Base-by-base conservation (phyloP, 441 rosid genomes). In the Breynia disticha region DNA sequence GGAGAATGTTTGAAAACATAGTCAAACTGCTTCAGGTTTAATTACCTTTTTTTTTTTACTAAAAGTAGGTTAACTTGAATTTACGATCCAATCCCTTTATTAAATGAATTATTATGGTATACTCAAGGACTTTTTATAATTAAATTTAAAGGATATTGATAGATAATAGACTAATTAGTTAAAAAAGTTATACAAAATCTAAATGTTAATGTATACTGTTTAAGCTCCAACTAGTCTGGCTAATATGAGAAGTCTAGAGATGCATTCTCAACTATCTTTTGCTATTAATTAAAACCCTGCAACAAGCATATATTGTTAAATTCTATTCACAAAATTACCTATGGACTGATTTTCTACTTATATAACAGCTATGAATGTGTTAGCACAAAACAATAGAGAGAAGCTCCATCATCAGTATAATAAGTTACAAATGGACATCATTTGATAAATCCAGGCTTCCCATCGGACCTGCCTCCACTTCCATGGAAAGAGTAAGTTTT, bases 371-470 rank as follows among this genome's bases (percentile, higher is more conserved):
- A 52, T 39, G 38, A 38, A 37, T 45, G 19, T 43, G 51, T 42
- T 12, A 54, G 10, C 11, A 39, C 19, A 63, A 41, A 16, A 6
- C n/a, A 56, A 7, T 39, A 13, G 21, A 2, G 43, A 21, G 22
- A 39, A 15, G 47, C 54, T 62, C 64, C 63, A 49, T 48, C 63
- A 32, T 9, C 50, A 18, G 6, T 48, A 57, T 10, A 8, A 15
- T 71, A 48, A 50, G 53, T 72, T 62, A 72, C 71, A 62, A 52
- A 58, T 60, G 68, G 58, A 67, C 66, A 67, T 72, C 77, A 61
- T 63, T 50, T 0, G 62, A 62, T n/a, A n/a, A n/a, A n/a, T n/a
- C n/a, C 56, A 19, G 35, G 67, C 46, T 55, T 60, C 59, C 71
- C 2, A 16, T 11, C 11, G 35, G 15, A 53, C 55, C 72, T 55